Evolutionary conservation across 768 basidiomycete species (phyloP), one percentile per base, ranked within the genome.

Genomic region (Mycena alexandri): DNA sequence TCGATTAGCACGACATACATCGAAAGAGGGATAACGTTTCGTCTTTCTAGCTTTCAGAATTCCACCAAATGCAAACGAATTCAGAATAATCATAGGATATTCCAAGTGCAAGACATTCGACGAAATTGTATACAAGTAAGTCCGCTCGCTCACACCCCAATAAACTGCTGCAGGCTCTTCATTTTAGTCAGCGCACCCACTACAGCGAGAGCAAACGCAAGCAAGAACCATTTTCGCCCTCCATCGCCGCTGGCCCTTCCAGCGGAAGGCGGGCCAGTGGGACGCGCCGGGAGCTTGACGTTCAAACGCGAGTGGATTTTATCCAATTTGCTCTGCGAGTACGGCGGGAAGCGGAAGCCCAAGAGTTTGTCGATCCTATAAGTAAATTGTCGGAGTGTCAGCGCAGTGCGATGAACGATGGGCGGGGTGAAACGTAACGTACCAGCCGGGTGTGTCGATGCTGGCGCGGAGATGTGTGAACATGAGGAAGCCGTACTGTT

Each of bases 391-490:
- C 29, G 29, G 7, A 16, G 9, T 21, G 84, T 61, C 74, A 64
- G 41, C 83, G 85, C 4, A 77, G 79, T 68, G 84, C 81, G 3
- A 29, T 6, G 29, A 29, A 29, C 6, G 29, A 11, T 29, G 42
- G 25, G 29, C 25, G n/a, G 24, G 2, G n/a, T n/a, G 44, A 29
- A 25, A 22, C 47, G 86, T 47, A 0, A 51, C 59, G 70, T 67
- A 90, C 90, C 85, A 87, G 74, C 82, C 76, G 5, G 91, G 90
- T 24, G 87, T 84, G 67, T 91, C 86, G 41, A 86, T 56, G 0
- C 90, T 86, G 6, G 89, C 75, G 57, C 94, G 86, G 25, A 86
- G 70, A 74, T 95, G 93, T 0, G 93, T 93, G 79, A 96, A 95
- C 74, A 85, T 81, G 66, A 93, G 91, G 70, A 95, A 95, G 6